Conservation (phyloP, 2,329 filamentous ascomycete species). For the Colletotrichum tabaci region DNA sequence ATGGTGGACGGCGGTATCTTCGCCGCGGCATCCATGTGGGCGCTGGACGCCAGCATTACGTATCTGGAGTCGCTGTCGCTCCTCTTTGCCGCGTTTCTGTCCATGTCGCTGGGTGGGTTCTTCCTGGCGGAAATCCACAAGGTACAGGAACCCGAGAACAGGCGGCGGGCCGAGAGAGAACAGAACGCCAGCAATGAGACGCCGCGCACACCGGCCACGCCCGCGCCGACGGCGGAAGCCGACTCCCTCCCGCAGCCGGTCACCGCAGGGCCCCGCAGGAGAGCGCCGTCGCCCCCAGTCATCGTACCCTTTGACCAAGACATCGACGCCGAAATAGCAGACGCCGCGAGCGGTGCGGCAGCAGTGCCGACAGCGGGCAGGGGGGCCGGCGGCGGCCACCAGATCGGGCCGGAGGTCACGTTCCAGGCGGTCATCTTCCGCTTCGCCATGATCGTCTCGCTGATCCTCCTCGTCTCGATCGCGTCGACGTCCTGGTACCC, state of each 20-base stretch:
- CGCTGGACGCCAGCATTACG: constrained; percentile 67
- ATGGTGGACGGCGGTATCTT: constrained; percentile 75
- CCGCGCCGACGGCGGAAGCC: constrained; percentile 46
- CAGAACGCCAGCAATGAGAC: constrained; percentile 46
- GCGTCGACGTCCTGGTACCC: constrained; percentile 75
- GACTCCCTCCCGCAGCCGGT: constrained; percentile 59
- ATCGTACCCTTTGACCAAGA: constrained; percentile 77
- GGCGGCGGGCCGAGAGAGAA: constrained; percentile 58
- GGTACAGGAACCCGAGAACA: constrained; percentile 70
- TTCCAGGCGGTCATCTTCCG: constrained; percentile 72
- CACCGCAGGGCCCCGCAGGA: constrained; percentile 50
- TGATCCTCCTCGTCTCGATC: constrained; percentile 71
- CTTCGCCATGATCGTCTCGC: constrained; percentile 69
- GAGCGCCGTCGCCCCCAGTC: constrained; percentile 60
- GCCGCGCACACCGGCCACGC: constrained; percentile 46
- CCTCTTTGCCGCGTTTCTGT: constrained; percentile 66
- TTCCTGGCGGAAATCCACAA: constrained; percentile 74
- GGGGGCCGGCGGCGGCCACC: constrained; percentile 4
- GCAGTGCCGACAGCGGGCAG: constrained; percentile 45
- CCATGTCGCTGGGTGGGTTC: constrained; percentile 69
- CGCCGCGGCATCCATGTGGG: constrained; percentile 68
- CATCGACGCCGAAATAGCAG: constrained; percentile 70
- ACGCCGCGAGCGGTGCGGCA: constrained; percentile 48
- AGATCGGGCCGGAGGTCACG: constrained; percentile 50
- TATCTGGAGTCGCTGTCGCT: constrained; percentile 71